Conservation (phyloP, 208 protist genomes). For the Tetramitus jugosus region DNA sequence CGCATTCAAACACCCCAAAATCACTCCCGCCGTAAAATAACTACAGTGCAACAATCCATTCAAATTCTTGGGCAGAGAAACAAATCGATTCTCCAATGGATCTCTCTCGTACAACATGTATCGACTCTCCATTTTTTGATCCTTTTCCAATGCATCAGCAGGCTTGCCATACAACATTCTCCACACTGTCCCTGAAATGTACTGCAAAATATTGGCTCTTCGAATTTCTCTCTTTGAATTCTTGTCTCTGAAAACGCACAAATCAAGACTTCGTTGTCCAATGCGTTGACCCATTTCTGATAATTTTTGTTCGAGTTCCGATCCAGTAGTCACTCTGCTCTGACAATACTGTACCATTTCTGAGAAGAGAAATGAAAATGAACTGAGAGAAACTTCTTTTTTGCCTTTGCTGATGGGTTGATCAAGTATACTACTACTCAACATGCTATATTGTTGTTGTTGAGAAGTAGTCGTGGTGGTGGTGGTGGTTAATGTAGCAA, state of each 20-base stretch:
- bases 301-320: constrained; percentile 18
- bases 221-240: constrained; percentile 18
- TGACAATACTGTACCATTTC: constrained; percentile 19
- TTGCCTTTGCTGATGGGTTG: background rate
- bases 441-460: background rate
- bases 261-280: background rate
- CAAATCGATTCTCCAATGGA: background rate
- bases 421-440: no score
- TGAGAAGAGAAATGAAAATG: constrained; percentile 3
- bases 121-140: background rate
- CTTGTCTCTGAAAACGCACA: constrained; percentile 20
- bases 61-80: background rate
- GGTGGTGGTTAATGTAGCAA: background rate
- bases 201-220: background rate
- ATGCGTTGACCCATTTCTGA: background rate
- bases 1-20: background rate
- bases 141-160: background rate
- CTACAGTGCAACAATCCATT: background rate
- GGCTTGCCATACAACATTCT: background rate
- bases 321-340: background rate
- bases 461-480: background rate
- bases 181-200: background rate
- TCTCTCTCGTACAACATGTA: constrained; percentile 10
- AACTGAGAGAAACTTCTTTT: background rate
- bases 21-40: constrained; percentile 13